A percentile compares a stretch with the other conserved stretches of the same genome.
Evolutionary conservation across 2,329 filamentous ascomycete genomes (phyloP).

Genomic region (Monosporascus sp.): DNA sequence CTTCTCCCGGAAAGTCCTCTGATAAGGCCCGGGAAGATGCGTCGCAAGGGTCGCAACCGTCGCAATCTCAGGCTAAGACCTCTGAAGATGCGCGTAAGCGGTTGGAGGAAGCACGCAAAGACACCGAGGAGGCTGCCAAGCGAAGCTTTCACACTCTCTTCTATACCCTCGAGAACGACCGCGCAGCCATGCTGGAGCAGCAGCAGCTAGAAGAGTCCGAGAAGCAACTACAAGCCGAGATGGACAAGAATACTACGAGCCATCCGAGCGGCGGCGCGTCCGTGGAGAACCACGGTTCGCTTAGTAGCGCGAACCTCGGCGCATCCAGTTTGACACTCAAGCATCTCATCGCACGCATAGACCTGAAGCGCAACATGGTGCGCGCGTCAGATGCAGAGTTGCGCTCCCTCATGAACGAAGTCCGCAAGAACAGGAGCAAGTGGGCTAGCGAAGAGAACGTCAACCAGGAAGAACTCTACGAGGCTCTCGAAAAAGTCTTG

Average conservation of each 20-base stretch:
- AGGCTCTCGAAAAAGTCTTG: conserved; percentile 92
- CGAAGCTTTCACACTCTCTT: conserved; percentile 89
- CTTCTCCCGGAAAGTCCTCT: conserved; percentile 53
- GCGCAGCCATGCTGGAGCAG: conserved; percentile 95
- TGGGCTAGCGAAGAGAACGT: conserved; percentile 98
- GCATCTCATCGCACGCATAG: conserved; percentile 92
- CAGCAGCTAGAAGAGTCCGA: conserved; percentile 95
- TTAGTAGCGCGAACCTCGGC: conserved; percentile 90
- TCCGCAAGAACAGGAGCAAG: conserved; percentile 95
- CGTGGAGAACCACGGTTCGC: conserved; percentile 71
- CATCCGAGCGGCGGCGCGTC: conserved; percentile 44
- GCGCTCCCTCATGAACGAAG: conserved; percentile 89
- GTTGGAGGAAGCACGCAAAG: conserved; percentile 85
- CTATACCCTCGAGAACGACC: conserved; percentile 91
- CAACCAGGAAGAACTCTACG: conserved; percentile 95
- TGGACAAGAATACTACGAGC: conserved; percentile 60
- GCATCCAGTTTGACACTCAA: conserved; percentile 94
- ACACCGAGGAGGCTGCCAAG: conserved; percentile 83
- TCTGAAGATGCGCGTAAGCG: conserved; percentile 89
- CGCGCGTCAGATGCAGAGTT: conserved; percentile 89
- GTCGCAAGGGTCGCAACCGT: conserved; percentile 33
- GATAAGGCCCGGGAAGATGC: conserved; percentile 47
- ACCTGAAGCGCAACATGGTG: conserved; percentile 85
- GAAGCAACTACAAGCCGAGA: conserved; percentile 91
- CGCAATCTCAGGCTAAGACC: conserved; percentile 51